Conservation (phyloP, 208 protist genomes). For the Leishmania lainsoni region DNA sequence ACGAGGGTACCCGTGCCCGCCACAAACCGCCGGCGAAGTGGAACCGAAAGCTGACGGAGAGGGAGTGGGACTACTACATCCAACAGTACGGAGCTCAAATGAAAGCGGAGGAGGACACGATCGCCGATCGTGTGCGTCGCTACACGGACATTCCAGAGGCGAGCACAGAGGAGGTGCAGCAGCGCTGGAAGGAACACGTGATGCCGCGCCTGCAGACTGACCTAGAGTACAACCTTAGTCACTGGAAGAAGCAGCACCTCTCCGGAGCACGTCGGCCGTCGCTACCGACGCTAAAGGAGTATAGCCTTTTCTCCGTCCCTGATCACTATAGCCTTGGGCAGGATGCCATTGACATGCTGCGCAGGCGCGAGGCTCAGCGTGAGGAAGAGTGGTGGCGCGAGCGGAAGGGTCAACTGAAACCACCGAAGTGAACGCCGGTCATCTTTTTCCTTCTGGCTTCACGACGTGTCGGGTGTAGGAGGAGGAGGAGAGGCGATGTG, state of each 20-base stretch:
- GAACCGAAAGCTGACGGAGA: conserved; percentile 70
- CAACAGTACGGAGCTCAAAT: conserved; percentile 76
- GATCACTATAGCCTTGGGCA: conserved; percentile 71
- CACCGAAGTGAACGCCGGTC: conserved; percentile 41
- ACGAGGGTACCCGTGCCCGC: conserved; percentile 50
- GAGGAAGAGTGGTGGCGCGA: conserved; percentile 80
- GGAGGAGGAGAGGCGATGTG: not conserved
- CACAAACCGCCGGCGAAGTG: conserved; percentile 44
- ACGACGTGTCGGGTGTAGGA: not conserved
- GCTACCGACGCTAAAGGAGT: conserved; percentile 59
- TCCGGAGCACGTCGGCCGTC: conserved; percentile 30
- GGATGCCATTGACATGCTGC: conserved; percentile 83
- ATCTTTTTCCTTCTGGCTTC: not conserved
- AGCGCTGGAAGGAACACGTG: conserved; percentile 80
- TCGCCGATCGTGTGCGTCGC: conserved; percentile 47
- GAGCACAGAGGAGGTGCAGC: conserved; percentile 65
- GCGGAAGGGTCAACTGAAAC: conserved; percentile 73
- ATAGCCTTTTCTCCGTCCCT: conserved; percentile 77
- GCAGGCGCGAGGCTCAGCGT: conserved; percentile 59
- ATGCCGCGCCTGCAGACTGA: conserved; percentile 76
- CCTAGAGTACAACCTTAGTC: conserved; percentile 67
- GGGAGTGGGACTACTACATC: conserved; percentile 83
- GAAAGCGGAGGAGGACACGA: conserved; percentile 77
- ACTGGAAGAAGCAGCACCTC: conserved; percentile 67
- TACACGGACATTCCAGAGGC: conserved; percentile 63